phyloP scores from a whole-genome alignment of 805 yeast species.

The Yueomyces sinensis region DNA sequence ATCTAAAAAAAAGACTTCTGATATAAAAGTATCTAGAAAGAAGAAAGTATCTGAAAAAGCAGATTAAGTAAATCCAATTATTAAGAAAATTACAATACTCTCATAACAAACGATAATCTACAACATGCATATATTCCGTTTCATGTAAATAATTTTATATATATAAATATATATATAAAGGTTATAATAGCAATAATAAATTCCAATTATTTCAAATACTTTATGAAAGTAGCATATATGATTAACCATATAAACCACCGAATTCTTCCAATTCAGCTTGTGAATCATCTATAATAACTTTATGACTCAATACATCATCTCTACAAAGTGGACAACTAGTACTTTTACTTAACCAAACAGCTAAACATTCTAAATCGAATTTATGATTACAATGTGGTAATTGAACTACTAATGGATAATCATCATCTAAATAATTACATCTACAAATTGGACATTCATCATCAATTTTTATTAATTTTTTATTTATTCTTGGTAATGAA shows the following conservation, averaged over 20 bases:
- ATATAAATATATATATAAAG: neutral
- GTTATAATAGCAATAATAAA: neutral
- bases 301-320: slow-evolving; percentile 46
- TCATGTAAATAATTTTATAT: too few relatives aligned
- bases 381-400: slow-evolving; percentile 67
- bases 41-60: too few relatives aligned
- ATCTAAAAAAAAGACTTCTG: too few relatives aligned
- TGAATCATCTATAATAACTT: slow-evolving; percentile 26
- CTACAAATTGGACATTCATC: slow-evolving; percentile 83
- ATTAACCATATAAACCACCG: slow-evolving; percentile 69
- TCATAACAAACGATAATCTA: too few relatives aligned
- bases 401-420: slow-evolving; percentile 66
- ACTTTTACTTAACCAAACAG: slow-evolving; percentile 72
- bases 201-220: neutral
- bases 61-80: too few relatives aligned
- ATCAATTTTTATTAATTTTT: slow-evolving; percentile 11
- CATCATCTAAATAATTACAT: slow-evolving; percentile 52
- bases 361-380: slow-evolving; percentile 82
- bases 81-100: too few relatives aligned
- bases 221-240: too few relatives aligned
- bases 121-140: too few relatives aligned
- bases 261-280: slow-evolving; percentile 55
- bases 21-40: too few relatives aligned
- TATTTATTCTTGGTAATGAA: slow-evolving; percentile 56
- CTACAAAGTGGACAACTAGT: slow-evolving; percentile 82